A percentile compares a stretch with the other conserved stretches of the same genome.
Evolutionary conservation across 176 grass and related monocot genomes (phyloP).

Genomic region (Rhipidocladum racemiflorum): DNA sequence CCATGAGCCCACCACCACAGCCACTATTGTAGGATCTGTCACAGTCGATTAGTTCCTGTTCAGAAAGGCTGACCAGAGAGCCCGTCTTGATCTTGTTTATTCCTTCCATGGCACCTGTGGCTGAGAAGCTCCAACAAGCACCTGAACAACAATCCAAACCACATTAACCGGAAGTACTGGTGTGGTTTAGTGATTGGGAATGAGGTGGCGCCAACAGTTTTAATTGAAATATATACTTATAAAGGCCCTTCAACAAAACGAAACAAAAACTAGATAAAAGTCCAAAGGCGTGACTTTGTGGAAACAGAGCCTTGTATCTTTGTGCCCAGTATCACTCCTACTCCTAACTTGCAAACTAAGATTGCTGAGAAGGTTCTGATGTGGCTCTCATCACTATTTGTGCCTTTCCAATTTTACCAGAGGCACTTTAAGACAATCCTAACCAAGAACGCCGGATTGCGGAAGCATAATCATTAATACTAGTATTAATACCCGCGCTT

Average conservation of each 20-base stretch:
- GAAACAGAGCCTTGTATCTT: not conserved
- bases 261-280: not conserved
- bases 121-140: slow-evolving; percentile 95
- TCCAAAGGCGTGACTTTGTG: not conserved
- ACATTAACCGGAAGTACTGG: not conserved
- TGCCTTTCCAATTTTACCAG: not conserved
- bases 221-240: not conserved
- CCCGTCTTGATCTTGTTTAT: slow-evolving; percentile 90
- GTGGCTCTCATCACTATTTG: not conserved
- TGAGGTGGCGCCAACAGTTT: not conserved
- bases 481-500: too few relatives aligned
- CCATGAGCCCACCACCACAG: slow-evolving; percentile 86
- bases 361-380: not conserved
- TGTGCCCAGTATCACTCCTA: not conserved
- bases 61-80: slow-evolving; percentile 79
- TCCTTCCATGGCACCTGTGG: slow-evolving; percentile 93
- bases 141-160: slow-evolving; percentile 44
- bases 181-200: not conserved
- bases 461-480: not conserved
- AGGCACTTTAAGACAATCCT: not conserved
- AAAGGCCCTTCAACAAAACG: not conserved
- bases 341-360: not conserved
- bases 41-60: slow-evolving; percentile 88
- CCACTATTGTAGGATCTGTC: slow-evolving; percentile 77
- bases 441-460: not conserved